These are phyloP conservation scores for Chloromonas sp. DNA, from an alignment of 163 green algal genomes.

Conservation along the genomic window DNA sequence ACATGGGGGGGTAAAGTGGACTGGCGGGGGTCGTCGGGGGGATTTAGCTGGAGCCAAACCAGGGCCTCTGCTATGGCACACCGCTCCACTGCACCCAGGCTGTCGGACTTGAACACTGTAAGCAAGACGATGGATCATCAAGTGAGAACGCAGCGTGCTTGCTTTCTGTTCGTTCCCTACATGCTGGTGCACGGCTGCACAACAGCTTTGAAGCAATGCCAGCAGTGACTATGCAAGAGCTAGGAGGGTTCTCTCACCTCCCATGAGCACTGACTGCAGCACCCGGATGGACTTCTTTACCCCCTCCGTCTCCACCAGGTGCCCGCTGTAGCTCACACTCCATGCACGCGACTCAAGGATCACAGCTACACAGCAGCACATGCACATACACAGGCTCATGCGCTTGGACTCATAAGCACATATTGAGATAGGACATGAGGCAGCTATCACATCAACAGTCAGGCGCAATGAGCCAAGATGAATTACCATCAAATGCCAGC, in stretches of 20 bases:
- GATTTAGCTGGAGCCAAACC: conserved; percentile 32
- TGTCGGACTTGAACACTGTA: conserved; percentile 26
- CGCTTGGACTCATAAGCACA: no score
- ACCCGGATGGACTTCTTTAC: conserved; percentile 31
- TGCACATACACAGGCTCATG: background rate
- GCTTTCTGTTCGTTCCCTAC: no score
- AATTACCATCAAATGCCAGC: no score
- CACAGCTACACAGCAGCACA: conserved; percentile 18
- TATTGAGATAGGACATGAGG: no score
- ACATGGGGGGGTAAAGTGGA: conserved; percentile 8
- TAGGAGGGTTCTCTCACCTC: background rate
- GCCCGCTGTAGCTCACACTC: conserved; percentile 20
- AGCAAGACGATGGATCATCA: background rate
- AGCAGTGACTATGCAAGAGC: no score
- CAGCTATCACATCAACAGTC: no score
- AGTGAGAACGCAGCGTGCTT: no score
- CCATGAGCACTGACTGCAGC: conserved; percentile 17
- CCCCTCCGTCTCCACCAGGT: conserved; percentile 21
- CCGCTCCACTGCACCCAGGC: conserved; percentile 34
- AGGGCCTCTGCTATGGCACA: conserved; percentile 51
- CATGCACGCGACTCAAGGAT: conserved; percentile 40
- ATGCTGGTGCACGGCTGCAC: no score
- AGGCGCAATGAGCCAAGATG: no score
- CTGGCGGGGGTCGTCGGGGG: conserved; percentile 10
- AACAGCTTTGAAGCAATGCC: no score